Evolutionary conservation across 2,329 filamentous ascomycete species (phyloP), one percentile per base, ranked within the genome.

Genomic region (Pestalotiopsis sp.): DNA sequence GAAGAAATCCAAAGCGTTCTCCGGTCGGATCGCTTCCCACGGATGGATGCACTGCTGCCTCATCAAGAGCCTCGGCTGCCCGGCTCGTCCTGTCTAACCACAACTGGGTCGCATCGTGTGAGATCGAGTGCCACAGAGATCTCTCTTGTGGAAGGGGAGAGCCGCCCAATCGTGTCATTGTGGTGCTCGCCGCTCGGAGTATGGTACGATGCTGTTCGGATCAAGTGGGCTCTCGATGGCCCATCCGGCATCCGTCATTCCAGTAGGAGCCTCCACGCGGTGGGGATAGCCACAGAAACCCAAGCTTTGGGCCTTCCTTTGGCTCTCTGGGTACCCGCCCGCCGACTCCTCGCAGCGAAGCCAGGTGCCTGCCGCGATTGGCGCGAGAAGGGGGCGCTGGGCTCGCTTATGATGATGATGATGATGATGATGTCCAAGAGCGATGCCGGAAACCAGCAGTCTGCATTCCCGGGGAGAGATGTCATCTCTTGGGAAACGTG

Each of bases 51-150:
- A 59, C 25, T 66, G 64, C 45, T 66, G 64, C 64, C 45, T 66
- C 52, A 45, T 49, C 31, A 2, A 36, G 31, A 36, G 31, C 31
- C 41, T 65, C 64, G 64, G 64, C 58, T 39, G 27, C 38, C 31
- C 64, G 64, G 64, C 64, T 66, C 45, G n/a, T 41, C n/a, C 60
- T 4, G 39, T 36, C 23, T 20, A 20, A 17, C 56, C 56, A 38
- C 56, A 45, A 45, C 14, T 60, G 52, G 52, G 45, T 52, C 45
- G n/a, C 6, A 13, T 36, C 9, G 52, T 59, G 25, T 20, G n/a
- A 60, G 52, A 66, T 66, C 56, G 64, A 56, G 64, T 60, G 52
- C 31, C 64, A 66, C 64, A 59, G 27, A 41, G 52, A 66, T 59
- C 64, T 66, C 27, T 52, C 17, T 52, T 7, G n/a, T 52, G 17